Evolutionary conservation across 257 asterid species (phyloP), one percentile per base, ranked within the genome.

Genomic region (Coffea canephora): DNA sequence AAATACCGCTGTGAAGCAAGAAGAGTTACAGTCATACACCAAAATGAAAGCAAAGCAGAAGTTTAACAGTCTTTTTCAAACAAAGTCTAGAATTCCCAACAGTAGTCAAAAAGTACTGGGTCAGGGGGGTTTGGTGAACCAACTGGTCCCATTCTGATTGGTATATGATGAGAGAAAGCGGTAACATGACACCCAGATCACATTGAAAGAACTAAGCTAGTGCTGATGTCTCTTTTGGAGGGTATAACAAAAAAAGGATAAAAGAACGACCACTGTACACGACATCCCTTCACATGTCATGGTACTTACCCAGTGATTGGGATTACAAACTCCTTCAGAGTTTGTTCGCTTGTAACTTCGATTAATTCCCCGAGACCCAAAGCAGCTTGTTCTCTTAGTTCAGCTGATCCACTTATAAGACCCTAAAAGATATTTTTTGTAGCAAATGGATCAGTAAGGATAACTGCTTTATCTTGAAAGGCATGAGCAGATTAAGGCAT

Each of bases 321-420:
- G 81, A 96, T 96, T 65, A 92, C 99, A 85, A 96, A 96, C 85
- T 92, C 97, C 88, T 89, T 93, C 61, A 94, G 83, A 78, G 98
- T 86, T 83, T 94, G 87, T 82, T 94, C 97, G 54, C 99, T 89
- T 81, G 99, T 92, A 80, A 92, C 98, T 84, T 94, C 99, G 79
- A 92, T 89, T 85, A 96, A 83, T 84, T 96, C 99, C 67, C 99
- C 99, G 76, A 96, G 92, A 81, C 99, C 99, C 90, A 96, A 79
- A 61, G 98, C 99, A 74, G 98, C 97, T 77, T 96, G 99, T 81
- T 96, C 97, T 85, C 98, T 92, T 79, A 96, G 87, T 89, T 96
- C 99, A 77, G 98, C 96, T 41, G 99, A 94, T 82, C 97, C 98
- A 89, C 97, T 94, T 55, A 86, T 89, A 75, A 96, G 98, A 84